phyloP scores from a whole-genome alignment of 352 stramenopile species.

The Phytopythium litorale region DNA sequence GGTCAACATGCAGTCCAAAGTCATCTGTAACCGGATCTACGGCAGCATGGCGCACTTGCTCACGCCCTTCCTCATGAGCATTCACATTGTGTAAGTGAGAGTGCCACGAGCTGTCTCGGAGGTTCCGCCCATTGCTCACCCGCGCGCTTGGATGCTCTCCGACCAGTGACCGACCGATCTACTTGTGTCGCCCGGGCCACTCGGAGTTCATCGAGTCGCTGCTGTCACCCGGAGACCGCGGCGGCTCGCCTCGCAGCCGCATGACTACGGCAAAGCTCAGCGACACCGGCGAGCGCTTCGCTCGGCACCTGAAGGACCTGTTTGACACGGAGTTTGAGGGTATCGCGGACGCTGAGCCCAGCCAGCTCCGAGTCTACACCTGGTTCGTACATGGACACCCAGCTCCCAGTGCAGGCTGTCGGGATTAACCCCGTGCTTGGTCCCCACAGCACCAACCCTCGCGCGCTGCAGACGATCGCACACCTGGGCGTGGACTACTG shows the following conservation, averaged over 20 bases:
- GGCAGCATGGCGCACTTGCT: slow-evolving; percentile 45
- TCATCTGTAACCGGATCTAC: slow-evolving; percentile 49
- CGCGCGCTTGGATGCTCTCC: background rate
- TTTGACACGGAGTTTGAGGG: slow-evolving; percentile 15
- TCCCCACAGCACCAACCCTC: slow-evolving; percentile 23
- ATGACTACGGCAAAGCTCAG: slow-evolving; percentile 12
- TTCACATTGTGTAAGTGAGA: slow-evolving; percentile 33
- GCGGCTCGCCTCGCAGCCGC: slow-evolving; percentile 7
- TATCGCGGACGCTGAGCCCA: background rate
- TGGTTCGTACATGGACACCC: slow-evolving; percentile 14
- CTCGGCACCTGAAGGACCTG: slow-evolving; percentile 19
- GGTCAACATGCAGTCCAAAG: slow-evolving; percentile 62
- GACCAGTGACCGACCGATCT: slow-evolving; percentile 20
- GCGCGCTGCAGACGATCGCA: slow-evolving; percentile 37
- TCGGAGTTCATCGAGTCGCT: slow-evolving; percentile 23
- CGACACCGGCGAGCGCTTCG: slow-evolving; percentile 20
- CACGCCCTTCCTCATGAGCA: slow-evolving; percentile 48
- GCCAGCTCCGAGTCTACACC: slow-evolving; percentile 27
- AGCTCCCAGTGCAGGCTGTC: background rate
- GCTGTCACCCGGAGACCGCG: slow-evolving; percentile 13
- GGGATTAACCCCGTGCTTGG: background rate
- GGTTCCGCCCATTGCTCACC: too few species aligned
- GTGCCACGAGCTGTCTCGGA: too few species aligned
- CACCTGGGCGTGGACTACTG: slow-evolving; percentile 33
- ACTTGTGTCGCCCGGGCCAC: slow-evolving; percentile 35